Evolutionary conservation across 495 filamentous ascomycete species (phyloP), one percentile per base, ranked within the genome.

Genomic region (Hyphodiscus hymeniophilus): DNA sequence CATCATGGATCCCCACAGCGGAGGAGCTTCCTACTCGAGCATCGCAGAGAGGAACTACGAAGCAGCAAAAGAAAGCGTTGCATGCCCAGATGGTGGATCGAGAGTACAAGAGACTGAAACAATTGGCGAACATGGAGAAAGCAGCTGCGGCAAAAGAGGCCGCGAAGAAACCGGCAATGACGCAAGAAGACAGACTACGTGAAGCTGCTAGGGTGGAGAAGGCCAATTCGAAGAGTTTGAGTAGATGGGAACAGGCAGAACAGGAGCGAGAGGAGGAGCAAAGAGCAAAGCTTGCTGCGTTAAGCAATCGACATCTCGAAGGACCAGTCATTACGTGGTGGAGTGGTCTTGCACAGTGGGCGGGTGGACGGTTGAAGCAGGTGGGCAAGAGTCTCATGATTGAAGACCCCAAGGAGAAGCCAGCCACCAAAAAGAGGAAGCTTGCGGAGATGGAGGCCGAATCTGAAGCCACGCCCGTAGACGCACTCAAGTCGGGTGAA

Each of bases 251-350:
- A 65, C 84, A 87, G 61, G 82, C 82, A 12, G 92, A 98, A 68
- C 86, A 85, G 67, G 76, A 79, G 57, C 78, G 90, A 50, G 82
- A 87, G 21, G 88, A 92, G 59, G 87, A 91, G 63, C 72, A 87
- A 57, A 71, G 77, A 60, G 81, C 78, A 20, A 91, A 84, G 63
- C 76, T 95, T 34, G 87, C 87, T 20, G 89, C 88, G 15, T 61
- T 95, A 41, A 82, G 94, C 55, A 91, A 87, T 60, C 78, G 88
- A 24, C 85, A 84, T 40, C 72, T 97, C 13, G 82, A 88, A 45
- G 92, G 92, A 1, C 89, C 92, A 1, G 87, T 96, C 10, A 80
- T 96, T 35, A 88, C 87, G 13, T 92, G 83, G 64, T 98, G 87
- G 84, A 97, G 91, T 64, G 92, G 92, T 8, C 69, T 85, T 49